Conservation (phyloP, 2,329 filamentous ascomycete species). For the Penicillium brasilianum region DNA sequence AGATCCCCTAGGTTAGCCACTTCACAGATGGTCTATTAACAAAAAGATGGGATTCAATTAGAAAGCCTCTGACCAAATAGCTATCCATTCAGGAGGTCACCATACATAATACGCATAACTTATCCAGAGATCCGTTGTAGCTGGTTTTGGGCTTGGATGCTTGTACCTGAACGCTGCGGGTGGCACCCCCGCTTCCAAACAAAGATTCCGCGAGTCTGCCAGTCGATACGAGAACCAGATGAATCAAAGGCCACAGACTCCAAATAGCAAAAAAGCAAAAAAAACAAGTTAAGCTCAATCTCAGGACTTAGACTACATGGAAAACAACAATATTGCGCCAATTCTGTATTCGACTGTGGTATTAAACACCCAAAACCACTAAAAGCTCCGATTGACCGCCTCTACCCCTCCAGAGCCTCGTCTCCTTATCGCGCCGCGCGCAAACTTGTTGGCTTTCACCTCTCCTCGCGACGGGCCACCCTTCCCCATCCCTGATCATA, state of each 20-base stretch:
- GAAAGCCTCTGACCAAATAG: neutral
- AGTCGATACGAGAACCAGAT: neutral
- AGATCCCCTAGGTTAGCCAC: neutral
- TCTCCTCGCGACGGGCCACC: conserved; percentile 7
- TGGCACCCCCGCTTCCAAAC: neutral
- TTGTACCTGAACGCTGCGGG: neutral
- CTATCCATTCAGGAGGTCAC: neutral
- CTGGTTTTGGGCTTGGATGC: neutral
- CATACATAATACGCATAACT: neutral
- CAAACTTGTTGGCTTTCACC: conserved; percentile 9
- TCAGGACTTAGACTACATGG: neutral
- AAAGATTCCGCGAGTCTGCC: neutral
- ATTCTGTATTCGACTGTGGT: neutral
- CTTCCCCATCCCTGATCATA: neutral
- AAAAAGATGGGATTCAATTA: neutral
- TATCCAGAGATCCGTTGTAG: neutral
- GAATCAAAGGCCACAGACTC: neutral
- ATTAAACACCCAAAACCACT: neutral
- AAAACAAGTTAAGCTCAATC: neutral
- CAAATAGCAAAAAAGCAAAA: neutral
- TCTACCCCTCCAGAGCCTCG: conserved; percentile 20
- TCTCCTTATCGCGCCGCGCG: conserved; percentile 25
- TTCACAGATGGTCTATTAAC: neutral
- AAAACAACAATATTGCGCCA: neutral
- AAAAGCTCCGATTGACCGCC: conserved; percentile 19